These are phyloP conservation scores for Beauveria medogensis DNA, from an alignment of 2,329 filamentous ascomycete genomes.

Conservation along the genomic window DNA sequence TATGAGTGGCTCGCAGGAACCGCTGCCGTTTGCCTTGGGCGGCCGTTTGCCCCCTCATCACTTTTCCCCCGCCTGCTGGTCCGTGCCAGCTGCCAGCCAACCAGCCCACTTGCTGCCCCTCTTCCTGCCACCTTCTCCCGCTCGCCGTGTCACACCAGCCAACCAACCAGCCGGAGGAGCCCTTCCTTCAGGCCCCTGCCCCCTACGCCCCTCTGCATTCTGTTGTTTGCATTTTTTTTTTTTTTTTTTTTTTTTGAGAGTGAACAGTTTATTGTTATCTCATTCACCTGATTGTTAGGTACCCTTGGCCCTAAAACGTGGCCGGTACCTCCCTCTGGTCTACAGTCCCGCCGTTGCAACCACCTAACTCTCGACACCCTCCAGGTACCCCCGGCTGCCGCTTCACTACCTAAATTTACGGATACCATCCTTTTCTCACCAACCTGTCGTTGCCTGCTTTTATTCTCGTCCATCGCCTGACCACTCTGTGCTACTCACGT, in stretches of 20 bases:
- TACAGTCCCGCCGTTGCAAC: neutral
- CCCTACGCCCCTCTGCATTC: neutral
- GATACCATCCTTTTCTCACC: neutral
- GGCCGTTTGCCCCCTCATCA: neutral
- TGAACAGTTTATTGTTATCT: neutral
- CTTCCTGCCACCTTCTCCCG: neutral
- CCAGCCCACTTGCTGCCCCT: neutral
- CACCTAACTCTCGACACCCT: neutral
- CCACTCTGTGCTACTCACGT: neutral
- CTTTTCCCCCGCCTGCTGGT: neutral
- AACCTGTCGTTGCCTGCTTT: neutral
- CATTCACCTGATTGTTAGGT: too few relatives aligned
- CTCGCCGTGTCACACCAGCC: neutral
- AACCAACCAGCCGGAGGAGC: neutral
- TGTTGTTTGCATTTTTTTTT: neutral
- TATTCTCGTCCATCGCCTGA: neutral
- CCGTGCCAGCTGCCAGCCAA: conserved; percentile 3
- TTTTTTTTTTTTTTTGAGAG: neutral
- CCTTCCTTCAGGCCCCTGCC: neutral
- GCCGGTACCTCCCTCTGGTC: neutral
- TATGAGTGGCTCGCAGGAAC: neutral
- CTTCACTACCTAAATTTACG: neutral
- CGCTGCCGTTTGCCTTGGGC: neutral
- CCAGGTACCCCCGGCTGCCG: neutral
- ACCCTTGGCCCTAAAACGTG: neutral